These are phyloP conservation scores for Silene conica DNA, from an alignment of 148 eudicot species.

Conservation along the genomic window DNA sequence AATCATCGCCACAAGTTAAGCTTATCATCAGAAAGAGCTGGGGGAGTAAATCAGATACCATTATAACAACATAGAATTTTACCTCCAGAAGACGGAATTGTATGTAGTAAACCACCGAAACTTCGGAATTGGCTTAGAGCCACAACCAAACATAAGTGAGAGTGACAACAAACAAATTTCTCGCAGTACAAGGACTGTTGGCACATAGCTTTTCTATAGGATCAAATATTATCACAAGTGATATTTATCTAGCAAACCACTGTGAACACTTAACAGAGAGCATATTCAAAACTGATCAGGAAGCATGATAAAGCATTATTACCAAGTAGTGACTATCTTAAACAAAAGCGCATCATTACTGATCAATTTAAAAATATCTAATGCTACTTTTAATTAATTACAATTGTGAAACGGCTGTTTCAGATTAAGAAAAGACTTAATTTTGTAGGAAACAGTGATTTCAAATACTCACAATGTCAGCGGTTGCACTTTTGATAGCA, in stretches of 20 bases:
- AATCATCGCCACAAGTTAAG: background rate
- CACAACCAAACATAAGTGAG: background rate
- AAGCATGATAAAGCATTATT: background rate
- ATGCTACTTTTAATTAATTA: too few species aligned
- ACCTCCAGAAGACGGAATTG: background rate
- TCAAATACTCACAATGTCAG: constrained; percentile 75
- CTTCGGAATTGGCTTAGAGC: background rate
- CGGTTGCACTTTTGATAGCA: constrained; percentile 84
- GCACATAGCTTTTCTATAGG: background rate
- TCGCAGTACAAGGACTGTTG: background rate
- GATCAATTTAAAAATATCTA: too few species aligned
- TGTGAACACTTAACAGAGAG: background rate
- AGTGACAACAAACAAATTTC: background rate
- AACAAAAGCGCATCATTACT: too few species aligned
- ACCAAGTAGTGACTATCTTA: background rate
- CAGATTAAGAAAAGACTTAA: background rate
- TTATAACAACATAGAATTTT: background rate
- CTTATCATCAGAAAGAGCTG: too few species aligned
- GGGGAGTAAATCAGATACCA: too few species aligned
- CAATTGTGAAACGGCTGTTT: background rate
- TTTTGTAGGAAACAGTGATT: background rate
- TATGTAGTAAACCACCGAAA: background rate
- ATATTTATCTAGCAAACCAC: background rate
- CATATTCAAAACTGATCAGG: background rate
- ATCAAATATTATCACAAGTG: background rate